Evolutionary conservation across 176 grass and related monocot species (phyloP).

Genomic region (Puccinellia tenuiflora): DNA sequence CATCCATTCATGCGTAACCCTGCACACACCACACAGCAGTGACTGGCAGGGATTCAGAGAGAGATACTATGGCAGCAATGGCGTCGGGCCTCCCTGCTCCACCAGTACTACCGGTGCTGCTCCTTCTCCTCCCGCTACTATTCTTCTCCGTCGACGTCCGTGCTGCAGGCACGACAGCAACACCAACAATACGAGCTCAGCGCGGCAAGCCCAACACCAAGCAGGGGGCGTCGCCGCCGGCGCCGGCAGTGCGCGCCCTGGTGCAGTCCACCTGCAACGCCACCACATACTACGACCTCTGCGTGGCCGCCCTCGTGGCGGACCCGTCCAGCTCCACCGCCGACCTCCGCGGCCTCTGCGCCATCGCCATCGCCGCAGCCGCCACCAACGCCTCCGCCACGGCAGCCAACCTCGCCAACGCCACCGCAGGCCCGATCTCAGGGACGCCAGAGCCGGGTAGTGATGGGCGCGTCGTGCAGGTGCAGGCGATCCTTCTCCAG

Average conservation of each 20-base stretch:
- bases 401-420: slow-evolving; percentile 26
- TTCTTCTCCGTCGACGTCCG: background rate
- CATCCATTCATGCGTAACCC: background rate
- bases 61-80: background rate
- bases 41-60: background rate
- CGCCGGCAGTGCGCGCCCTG: slow-evolving; percentile 9
- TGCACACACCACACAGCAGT: background rate
- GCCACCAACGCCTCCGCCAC: slow-evolving; percentile 51
- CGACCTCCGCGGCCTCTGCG: slow-evolving; percentile 57
- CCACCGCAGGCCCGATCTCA: background rate
- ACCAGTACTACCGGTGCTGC: background rate
- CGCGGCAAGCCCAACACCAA: slow-evolving; percentile 7
- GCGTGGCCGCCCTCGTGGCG: slow-evolving; percentile 41
- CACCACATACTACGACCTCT: slow-evolving; percentile 80
- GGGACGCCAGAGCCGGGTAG: background rate
- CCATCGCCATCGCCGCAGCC: slow-evolving; percentile 47
- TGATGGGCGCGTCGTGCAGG: background rate
- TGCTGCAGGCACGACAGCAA: background rate
- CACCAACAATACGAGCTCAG: background rate
- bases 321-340: slow-evolving; percentile 46
- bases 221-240: background rate
- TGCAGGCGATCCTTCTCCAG: slow-evolving; percentile 1
- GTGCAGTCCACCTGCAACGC: slow-evolving; percentile 72
- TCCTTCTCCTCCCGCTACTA: background rate
- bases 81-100: background rate